phyloP scores from a whole-genome alignment of 1,284 basidiomycete species.

The Schizophyllum amplum region DNA sequence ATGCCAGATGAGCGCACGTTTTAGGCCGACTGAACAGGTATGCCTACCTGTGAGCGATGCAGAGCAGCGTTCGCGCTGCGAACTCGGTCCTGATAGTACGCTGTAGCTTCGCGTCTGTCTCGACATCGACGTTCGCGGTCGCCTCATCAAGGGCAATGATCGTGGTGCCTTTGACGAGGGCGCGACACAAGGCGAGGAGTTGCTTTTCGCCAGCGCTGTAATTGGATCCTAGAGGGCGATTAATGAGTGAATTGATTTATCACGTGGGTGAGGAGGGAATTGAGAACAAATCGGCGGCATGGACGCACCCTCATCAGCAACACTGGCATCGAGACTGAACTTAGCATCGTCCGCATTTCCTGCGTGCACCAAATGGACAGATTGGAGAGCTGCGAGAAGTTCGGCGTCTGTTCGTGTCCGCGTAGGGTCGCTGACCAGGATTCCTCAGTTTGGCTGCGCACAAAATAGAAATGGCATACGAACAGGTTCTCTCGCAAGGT shows the following conservation, averaged over 20 bases:
- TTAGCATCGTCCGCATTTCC: conserved; percentile 28
- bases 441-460: neutral
- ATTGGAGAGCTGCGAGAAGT: conserved; percentile 36
- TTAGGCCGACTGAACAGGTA: too few relatives aligned
- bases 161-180: conserved; percentile 61
- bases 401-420: conserved; percentile 38
- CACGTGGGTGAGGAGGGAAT: neutral
- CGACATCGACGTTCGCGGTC: conserved; percentile 79
- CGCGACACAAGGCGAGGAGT: conserved; percentile 64
- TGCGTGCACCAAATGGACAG: conserved; percentile 54
- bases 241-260: conserved; percentile 11
- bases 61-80: conserved; percentile 46
- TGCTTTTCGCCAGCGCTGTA: conserved; percentile 77
- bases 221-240: conserved; percentile 42
- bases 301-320: conserved; percentile 51
- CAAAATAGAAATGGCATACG: neutral
- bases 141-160: conserved; percentile 66
- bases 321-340: conserved; percentile 57
- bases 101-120: conserved; percentile 74
- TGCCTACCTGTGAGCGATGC: conserved; percentile 20
- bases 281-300: too few relatives aligned
- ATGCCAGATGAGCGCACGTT: conserved; percentile 50
- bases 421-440: conserved; percentile 43
- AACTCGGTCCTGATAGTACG: conserved; percentile 70
- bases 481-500: neutral